phyloP scores from a whole-genome alignment of 495 filamentous ascomycete species.

The Pseudomonodictys pantanalensis region DNA sequence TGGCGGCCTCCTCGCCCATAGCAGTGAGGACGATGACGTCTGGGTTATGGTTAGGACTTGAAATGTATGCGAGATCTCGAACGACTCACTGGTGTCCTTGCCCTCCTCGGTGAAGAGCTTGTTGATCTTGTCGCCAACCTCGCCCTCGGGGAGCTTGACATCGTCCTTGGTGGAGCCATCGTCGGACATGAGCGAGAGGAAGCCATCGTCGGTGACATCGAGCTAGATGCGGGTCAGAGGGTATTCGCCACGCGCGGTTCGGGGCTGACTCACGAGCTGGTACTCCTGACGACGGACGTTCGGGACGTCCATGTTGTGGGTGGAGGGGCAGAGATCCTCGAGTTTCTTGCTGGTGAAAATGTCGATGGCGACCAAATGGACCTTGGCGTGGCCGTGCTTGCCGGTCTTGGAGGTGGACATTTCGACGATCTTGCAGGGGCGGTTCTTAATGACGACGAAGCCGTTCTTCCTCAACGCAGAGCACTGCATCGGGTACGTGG shows the following conservation, averaged over 20 bases:
- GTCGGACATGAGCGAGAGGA: conserved; percentile 82
- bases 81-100: conserved; percentile 80
- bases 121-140: conserved; percentile 75
- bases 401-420: conserved; percentile 99
- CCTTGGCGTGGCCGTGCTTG: conserved; percentile 99
- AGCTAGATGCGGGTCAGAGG: conserved; percentile 54
- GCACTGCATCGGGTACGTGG: conserved; percentile 97
- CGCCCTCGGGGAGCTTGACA: conserved; percentile 87
- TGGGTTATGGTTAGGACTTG: conserved; percentile 41
- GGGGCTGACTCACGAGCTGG: conserved; percentile 74
- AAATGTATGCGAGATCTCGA: neutral
- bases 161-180: conserved; percentile 85
- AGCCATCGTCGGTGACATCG: conserved; percentile 84
- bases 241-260: neutral
- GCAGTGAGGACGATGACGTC: conserved; percentile 87
- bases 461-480: conserved; percentile 99
- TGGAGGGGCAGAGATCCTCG: conserved; percentile 98
- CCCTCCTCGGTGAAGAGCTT: conserved; percentile 71
- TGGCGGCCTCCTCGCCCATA: conserved; percentile 91
- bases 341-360: conserved; percentile 99
- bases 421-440: conserved; percentile 99
- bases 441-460: conserved; percentile 93
- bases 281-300: conserved; percentile 86
- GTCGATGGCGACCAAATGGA: conserved; percentile 93
- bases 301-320: conserved; percentile 99